A percentile compares a stretch with the other conserved stretches of the same genome.
Conservation (phyloP, 192 early-diverging fungal genomes). For the Rhizoclosmatium sp. region DNA sequence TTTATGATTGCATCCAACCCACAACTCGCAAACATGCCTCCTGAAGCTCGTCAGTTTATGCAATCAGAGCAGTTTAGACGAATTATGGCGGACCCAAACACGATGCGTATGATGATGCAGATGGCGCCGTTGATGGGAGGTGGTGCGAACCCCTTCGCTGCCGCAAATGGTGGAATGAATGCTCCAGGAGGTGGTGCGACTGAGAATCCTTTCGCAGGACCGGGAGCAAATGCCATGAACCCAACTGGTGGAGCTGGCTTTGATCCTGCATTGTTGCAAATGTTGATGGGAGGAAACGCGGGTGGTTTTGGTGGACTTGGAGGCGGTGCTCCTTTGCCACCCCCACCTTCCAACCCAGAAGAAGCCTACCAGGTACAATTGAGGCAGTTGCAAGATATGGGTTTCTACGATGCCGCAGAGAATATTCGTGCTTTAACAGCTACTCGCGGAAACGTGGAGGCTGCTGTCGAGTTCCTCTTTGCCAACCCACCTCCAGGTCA, state of each 20-base stretch:
- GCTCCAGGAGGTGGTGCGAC: constrained; percentile 2
- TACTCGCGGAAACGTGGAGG: constrained; percentile 89
- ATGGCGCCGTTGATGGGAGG: constrained; percentile 60
- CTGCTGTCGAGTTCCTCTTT: constrained; percentile 90
- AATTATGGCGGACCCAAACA: constrained; percentile 87
- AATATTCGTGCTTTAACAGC: constrained; percentile 88
- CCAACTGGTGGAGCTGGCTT: constrained; percentile 40
- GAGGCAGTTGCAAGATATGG: constrained; percentile 94
- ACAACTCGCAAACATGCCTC: constrained; percentile 74
- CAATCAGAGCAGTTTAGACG: constrained; percentile 59
- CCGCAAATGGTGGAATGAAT: not conserved
- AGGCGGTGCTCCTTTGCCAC: constrained; percentile 27
- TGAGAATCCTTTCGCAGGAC: constrained; percentile 11
- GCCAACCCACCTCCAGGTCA: constrained; percentile 49
- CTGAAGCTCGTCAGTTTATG: constrained; percentile 87
- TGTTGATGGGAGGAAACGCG: constrained; percentile 41
- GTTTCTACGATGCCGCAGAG: constrained; percentile 86
- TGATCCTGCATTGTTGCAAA: constrained; percentile 45
- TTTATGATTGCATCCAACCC: constrained; percentile 86
- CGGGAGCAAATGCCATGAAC: constrained; percentile 34
- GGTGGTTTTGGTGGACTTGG: constrained; percentile 5
- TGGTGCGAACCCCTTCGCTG: constrained; percentile 50
- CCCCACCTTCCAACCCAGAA: constrained; percentile 55
- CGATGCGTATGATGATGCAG: constrained; percentile 74
- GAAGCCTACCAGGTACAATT: constrained; percentile 70